Conservation (phyloP, 768 basidiomycete genomes). For the Rhizopogon vulgaris region DNA sequence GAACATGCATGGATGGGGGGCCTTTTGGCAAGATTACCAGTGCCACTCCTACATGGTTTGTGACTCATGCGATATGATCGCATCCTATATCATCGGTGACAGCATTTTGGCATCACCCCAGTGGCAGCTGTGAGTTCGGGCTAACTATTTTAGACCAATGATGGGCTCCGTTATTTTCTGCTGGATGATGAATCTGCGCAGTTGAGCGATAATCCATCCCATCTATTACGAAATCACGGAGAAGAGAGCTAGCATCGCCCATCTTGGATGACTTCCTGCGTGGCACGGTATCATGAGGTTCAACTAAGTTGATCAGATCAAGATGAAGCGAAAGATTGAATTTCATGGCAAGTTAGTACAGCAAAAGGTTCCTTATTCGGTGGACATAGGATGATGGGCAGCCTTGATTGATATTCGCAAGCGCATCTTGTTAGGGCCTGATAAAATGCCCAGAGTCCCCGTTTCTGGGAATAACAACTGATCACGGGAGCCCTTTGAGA, state of each 20-base stretch:
- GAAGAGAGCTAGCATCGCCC: conserved; percentile 2
- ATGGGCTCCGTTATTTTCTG: conserved; percentile 18
- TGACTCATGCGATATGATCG: not conserved
- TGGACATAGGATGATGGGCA: conserved; percentile 6
- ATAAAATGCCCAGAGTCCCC: conserved; percentile 1
- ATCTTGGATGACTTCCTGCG: conserved; percentile 1
- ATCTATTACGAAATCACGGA: conserved; percentile 17
- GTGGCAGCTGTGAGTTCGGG: conserved; percentile 13
- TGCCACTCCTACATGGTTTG: not conserved
- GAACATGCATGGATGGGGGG: conserved; percentile 16
- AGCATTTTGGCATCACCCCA: not conserved
- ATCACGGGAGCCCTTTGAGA: conserved; percentile 13
- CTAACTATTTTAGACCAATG: conserved; percentile 9
- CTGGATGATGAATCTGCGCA: conserved; percentile 1
- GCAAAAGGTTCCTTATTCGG: conserved; percentile 10
- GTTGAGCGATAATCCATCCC: conserved; percentile 5
- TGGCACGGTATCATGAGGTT: conserved; percentile 5
- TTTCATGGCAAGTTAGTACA: conserved; percentile 11
- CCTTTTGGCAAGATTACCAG: conserved; percentile 16
- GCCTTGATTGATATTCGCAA: conserved; percentile 5
- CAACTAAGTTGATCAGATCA: conserved; percentile 1
- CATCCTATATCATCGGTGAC: not conserved
- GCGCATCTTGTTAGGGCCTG: conserved; percentile 5
- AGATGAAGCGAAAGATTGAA: conserved; percentile 1
- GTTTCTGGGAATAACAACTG: conserved; percentile 10